phyloP scores from a whole-genome alignment of 371 early-diverging fungal species.

The Lichtheimia ornata region DNA sequence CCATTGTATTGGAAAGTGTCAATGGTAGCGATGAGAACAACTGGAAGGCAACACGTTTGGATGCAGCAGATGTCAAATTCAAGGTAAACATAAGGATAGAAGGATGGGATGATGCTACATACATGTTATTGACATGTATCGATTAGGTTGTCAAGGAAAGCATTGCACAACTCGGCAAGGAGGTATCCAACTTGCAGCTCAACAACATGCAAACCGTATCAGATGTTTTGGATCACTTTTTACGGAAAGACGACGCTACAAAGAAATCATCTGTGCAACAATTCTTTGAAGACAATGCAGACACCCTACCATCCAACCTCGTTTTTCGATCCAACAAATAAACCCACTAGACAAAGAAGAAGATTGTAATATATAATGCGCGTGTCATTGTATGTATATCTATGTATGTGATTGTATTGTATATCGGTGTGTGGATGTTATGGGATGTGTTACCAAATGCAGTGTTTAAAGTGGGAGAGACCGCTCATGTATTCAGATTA shows the following conservation, averaged over 20 bases:
- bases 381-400: not conserved
- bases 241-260: conserved; percentile 11
- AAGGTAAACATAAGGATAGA: conserved; percentile 17
- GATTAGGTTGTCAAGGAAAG: conserved; percentile 40
- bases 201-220: conserved; percentile 32
- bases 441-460: not conserved
- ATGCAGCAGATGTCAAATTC: conserved; percentile 34
- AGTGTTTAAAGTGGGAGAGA: not conserved
- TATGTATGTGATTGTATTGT: not conserved
- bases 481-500: not conserved
- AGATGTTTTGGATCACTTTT: conserved; percentile 34
- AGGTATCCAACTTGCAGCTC: conserved; percentile 39
- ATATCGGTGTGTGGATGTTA: not conserved
- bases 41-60: conserved; percentile 26
- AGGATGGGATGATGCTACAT: not conserved
- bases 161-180: conserved; percentile 43
- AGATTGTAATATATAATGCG: not conserved
- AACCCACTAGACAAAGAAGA: not conserved
- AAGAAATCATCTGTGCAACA: conserved; percentile 11
- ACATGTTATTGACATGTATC: not conserved
- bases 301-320: conserved; percentile 20
- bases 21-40: conserved; percentile 25
- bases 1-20: conserved; percentile 33
- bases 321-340: conserved; percentile 9
- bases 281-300: conserved; percentile 19